Evolutionary conservation across 176 grass and related monocot species (phyloP).

Genomic region (Eremochloa ophiuroides): DNA sequence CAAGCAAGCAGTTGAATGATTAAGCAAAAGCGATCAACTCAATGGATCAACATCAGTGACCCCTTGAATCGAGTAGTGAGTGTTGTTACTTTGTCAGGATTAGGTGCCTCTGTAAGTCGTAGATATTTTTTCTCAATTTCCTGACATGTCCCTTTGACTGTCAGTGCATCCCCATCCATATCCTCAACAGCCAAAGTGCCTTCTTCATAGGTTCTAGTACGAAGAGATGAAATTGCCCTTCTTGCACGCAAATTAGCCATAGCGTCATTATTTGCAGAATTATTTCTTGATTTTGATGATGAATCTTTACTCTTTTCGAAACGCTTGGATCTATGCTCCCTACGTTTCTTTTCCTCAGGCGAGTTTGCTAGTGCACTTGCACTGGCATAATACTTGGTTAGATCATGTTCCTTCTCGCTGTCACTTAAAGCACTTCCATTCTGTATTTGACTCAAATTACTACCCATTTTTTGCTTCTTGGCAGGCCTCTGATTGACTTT

Average conservation of each 20-base stretch:
- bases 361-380: conserved; percentile 68
- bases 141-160: conserved; percentile 88
- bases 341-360: conserved; percentile 84
- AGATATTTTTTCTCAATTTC: conserved; percentile 93
- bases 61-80: conserved; percentile 8
- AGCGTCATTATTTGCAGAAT: conserved; percentile 42
- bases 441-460: conserved; percentile 39
- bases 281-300: conserved; percentile 40
- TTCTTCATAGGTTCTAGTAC: conserved; percentile 56
- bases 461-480: conserved; percentile 58
- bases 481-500: conserved; percentile 47
- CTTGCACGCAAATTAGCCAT: conserved; percentile 38
- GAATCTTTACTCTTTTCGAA: conserved; percentile 69
- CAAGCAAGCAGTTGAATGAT: conserved; percentile 20
- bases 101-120: conserved; percentile 87
- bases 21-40: conserved; percentile 12
- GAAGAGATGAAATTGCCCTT: conserved; percentile 56
- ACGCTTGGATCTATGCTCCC: conserved; percentile 89
- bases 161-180: conserved; percentile 94
- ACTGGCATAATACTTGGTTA: conserved; percentile 78
- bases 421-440: conserved; percentile 76
- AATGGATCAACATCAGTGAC: not conserved
- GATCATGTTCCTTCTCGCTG: conserved; percentile 75
- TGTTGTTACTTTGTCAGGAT: conserved; percentile 66
- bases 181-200: conserved; percentile 74